Percentiles rank a stretch among this genome's conserved stretches.
These are phyloP conservation scores for Kodamaea hsintzibuensis DNA, from an alignment of 805 yeast species.

Conservation along the genomic window DNA sequence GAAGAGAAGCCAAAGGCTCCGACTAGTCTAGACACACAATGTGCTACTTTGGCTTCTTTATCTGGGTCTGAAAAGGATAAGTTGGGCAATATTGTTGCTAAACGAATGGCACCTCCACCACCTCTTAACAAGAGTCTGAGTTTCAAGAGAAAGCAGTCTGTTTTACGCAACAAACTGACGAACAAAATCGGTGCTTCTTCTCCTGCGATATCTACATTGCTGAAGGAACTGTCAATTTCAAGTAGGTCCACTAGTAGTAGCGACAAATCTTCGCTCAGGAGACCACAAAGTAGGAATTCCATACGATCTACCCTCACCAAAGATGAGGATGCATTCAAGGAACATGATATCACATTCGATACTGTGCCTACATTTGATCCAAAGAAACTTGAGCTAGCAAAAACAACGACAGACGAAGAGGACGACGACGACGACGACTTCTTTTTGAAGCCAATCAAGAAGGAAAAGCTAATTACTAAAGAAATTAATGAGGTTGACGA, in stretches of 20 bases:
- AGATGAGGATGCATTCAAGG: constrained; percentile 56
- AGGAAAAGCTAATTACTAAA: not conserved
- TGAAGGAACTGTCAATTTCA: constrained; percentile 11
- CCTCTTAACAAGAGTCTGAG: constrained; percentile 36
- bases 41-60: not conserved
- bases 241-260: constrained; percentile 15
- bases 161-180: constrained; percentile 2
- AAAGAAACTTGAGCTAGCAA: not conserved
- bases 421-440: constrained; percentile 17
- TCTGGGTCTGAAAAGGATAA: constrained; percentile 10
- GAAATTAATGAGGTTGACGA: constrained; percentile 3
- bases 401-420: not conserved
- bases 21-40: not conserved
- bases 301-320: constrained; percentile 11
- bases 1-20: not conserved
- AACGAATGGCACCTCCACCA: constrained; percentile 71
- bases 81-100: constrained; percentile 53
- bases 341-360: constrained; percentile 72
- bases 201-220: constrained; percentile 4
- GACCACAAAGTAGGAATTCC: constrained; percentile 5
- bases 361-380: constrained; percentile 52
- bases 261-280: constrained; percentile 2
- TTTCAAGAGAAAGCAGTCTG: constrained; percentile 11
- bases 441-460: constrained; percentile 18
- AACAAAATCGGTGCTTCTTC: not conserved